Percentiles rank a stretch among this genome's conserved stretches.
These are phyloP conservation scores for Bruguiera gymnorhiza DNA, from an alignment of 345 rosid species.

Conservation along the genomic window DNA sequence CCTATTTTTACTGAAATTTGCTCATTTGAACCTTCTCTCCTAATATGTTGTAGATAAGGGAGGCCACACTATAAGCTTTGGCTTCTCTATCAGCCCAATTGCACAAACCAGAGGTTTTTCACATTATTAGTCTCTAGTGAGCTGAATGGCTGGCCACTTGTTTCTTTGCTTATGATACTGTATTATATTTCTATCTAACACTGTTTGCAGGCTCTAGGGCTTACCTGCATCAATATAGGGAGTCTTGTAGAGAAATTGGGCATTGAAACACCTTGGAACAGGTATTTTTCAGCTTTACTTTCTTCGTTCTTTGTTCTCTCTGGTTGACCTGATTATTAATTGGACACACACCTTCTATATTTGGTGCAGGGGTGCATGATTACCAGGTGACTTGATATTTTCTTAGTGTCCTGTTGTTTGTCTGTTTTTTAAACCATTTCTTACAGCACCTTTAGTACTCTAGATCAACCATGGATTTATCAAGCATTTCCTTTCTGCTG, in stretches of 20 bases:
- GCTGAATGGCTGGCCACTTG: background rate
- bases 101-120: constrained; percentile 71
- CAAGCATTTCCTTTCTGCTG: constrained; percentile 67
- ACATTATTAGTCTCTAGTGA: background rate
- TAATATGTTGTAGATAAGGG: constrained; percentile 51
- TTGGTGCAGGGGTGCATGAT: constrained; percentile 68
- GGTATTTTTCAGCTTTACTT: constrained; percentile 34
- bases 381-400: constrained; percentile 42
- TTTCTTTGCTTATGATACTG: background rate
- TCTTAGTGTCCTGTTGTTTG: constrained; percentile 15
- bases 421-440: constrained; percentile 4
- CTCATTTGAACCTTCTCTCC: constrained; percentile 9
- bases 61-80: constrained; percentile 79
- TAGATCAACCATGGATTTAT: constrained; percentile 66
- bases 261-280: constrained; percentile 50
- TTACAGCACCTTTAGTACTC: constrained; percentile 15
- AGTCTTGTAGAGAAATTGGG: constrained; percentile 65
- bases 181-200: constrained; percentile 11
- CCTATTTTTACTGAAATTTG: background rate
- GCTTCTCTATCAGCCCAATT: constrained; percentile 73
- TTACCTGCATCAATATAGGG: constrained; percentile 41
- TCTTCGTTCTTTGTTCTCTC: constrained; percentile 4
- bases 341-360: constrained; percentile 13
- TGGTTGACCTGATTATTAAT: background rate
- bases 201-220: constrained; percentile 51